Percentiles rank a stretch among this genome's conserved stretches.
phyloP scores from a whole-genome alignment of 179 eudicot species.

The Heliamphora pulchella region DNA sequence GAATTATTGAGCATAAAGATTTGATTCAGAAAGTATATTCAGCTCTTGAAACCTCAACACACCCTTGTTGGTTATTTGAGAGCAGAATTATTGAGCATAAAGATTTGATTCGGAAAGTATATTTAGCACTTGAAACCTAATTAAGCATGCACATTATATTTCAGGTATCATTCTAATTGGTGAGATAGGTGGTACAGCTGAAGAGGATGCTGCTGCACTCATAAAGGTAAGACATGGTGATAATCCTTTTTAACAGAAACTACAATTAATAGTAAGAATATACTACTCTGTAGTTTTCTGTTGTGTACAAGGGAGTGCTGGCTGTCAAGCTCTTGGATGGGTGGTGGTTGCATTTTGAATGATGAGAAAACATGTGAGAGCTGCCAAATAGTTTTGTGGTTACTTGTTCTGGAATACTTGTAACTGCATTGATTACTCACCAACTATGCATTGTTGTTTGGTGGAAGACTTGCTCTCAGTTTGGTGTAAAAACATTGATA shows the following conservation, averaged over 20 bases:
- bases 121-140: slow-evolving; percentile 1
- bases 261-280: not conserved
- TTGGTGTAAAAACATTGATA: too few species aligned
- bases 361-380: not conserved
- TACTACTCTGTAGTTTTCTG: not conserved
- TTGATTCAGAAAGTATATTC: too few species aligned
- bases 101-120: too few species aligned
- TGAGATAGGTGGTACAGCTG: slow-evolving; percentile 97
- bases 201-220: slow-evolving; percentile 97
- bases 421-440: not conserved
- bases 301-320: not conserved
- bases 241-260: not conserved
- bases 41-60: too few species aligned
- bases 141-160: slow-evolving; percentile 18
- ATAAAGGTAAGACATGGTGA: slow-evolving; percentile 55
- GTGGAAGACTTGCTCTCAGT: not conserved
- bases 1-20: too few species aligned
- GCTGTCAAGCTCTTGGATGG: not conserved
- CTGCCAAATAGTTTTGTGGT: not conserved
- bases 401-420: not conserved
- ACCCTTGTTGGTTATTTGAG: too few species aligned
- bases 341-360: not conserved
- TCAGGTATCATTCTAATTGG: slow-evolving; percentile 92
- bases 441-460: not conserved
- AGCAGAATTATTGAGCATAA: too few species aligned